These are phyloP conservation scores for Naganishia liquefaciens DNA, from an alignment of 1,284 basidiomycete genomes.

Conservation along the genomic window DNA sequence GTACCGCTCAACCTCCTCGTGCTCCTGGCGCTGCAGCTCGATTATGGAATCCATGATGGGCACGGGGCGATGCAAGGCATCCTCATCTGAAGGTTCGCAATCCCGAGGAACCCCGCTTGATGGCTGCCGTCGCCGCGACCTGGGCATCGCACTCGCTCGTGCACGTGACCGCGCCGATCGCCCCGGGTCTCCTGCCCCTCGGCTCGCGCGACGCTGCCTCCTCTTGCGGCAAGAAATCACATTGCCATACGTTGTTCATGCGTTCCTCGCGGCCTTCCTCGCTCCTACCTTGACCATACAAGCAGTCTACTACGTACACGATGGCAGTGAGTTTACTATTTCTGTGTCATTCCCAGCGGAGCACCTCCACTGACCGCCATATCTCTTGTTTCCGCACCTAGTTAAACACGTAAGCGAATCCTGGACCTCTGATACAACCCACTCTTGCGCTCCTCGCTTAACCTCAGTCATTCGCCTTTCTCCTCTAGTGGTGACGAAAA, in stretches of 20 bases:
- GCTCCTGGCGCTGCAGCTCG: constrained; percentile 87
- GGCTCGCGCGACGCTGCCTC: neutral
- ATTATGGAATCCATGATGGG: constrained; percentile 81
- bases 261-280: no score
- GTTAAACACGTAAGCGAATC: neutral
- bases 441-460: constrained; percentile 37
- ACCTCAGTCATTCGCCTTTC: constrained; percentile 26
- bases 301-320: no score
- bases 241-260: no score
- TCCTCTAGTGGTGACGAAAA: constrained; percentile 60
- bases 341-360: no score
- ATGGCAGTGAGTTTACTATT: no score
- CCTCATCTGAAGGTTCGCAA: no score
- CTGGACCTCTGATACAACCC: neutral
- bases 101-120: neutral
- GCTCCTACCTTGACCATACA: no score
- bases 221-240: constrained; percentile 42
- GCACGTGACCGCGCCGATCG: constrained; percentile 20
- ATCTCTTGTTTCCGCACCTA: neutral
- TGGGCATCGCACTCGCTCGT: neutral
- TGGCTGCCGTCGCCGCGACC: neutral
- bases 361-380: no score
- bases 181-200: neutral
- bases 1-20: constrained; percentile 93
- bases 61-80: no score